These are phyloP conservation scores for Funneliformis geosporum DNA, from an alignment of 192 early-diverging fungal genomes.

Conservation along the genomic window DNA sequence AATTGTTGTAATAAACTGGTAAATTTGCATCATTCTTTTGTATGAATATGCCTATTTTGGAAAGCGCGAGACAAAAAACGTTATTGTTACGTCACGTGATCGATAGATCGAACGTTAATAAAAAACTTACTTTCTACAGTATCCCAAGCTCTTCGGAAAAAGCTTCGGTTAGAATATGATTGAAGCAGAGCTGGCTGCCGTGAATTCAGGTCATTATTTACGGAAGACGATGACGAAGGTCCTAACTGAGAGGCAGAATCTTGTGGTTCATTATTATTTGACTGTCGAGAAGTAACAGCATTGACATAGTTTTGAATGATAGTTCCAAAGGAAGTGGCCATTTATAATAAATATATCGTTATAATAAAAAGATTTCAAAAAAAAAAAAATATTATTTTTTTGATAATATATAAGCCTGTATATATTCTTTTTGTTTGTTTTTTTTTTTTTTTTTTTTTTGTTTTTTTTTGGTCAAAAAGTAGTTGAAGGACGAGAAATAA, in stretches of 20 bases:
- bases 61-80: not conserved
- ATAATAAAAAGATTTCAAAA: too few species aligned
- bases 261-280: not conserved
- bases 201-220: not conserved
- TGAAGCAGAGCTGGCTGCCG: not conserved
- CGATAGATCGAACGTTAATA: not conserved
- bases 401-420: not conserved
- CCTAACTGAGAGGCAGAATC: not conserved
- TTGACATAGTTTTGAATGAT: not conserved
- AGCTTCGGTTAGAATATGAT: not conserved
- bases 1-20: not conserved
- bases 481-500: not conserved
- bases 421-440: not conserved
- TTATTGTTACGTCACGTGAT: not conserved
- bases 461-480: too few species aligned
- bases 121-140: not conserved
- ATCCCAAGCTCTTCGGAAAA: not conserved
- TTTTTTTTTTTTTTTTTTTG: not conserved
- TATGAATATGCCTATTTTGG: not conserved
- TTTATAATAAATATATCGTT: not conserved
- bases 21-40: not conserved
- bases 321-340: not conserved
- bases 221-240: not conserved
- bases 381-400: not conserved
- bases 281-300: not conserved